Evolutionary conservation across 108 stramenopile genomes (phyloP).

Genomic region (Nitzschia sp.): DNA sequence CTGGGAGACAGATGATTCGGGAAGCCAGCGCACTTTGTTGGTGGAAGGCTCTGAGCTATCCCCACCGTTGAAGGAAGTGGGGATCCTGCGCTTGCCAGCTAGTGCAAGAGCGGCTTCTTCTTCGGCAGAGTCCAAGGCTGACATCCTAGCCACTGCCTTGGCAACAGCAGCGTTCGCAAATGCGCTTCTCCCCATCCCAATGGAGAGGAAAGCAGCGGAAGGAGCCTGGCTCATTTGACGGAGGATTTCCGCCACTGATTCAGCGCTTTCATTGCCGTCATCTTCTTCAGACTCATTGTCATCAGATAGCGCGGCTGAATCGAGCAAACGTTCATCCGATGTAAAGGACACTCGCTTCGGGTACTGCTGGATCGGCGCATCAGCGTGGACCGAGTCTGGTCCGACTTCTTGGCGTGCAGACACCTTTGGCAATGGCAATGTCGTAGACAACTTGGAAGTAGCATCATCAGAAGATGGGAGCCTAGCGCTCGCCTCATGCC

Average conservation of each 20-base stretch:
- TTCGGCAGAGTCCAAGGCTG: too few species aligned
- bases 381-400: neutral
- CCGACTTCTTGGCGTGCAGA: neutral
- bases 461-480: neutral
- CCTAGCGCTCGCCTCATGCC: neutral
- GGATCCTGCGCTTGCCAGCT: too few species aligned
- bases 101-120: too few species aligned
- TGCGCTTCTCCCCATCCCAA: too few species aligned
- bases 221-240: constrained; percentile 4
- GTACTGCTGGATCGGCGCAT: neutral
- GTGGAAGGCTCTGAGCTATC: too few species aligned
- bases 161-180: too few species aligned
- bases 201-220: too few species aligned
- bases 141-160: too few species aligned
- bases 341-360: constrained; percentile 15
- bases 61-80: too few species aligned
- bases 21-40: constrained; percentile 2
- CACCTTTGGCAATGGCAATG: neutral
- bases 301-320: neutral
- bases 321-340: neutral
- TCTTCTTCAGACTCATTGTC: neutral
- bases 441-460: neutral
- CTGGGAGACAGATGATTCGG: neutral
- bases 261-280: neutral
- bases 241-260: constrained; percentile 11